These are phyloP conservation scores for Solanum hybrid DNA, from an alignment of 305 asterid genomes.

Conservation along the genomic window DNA sequence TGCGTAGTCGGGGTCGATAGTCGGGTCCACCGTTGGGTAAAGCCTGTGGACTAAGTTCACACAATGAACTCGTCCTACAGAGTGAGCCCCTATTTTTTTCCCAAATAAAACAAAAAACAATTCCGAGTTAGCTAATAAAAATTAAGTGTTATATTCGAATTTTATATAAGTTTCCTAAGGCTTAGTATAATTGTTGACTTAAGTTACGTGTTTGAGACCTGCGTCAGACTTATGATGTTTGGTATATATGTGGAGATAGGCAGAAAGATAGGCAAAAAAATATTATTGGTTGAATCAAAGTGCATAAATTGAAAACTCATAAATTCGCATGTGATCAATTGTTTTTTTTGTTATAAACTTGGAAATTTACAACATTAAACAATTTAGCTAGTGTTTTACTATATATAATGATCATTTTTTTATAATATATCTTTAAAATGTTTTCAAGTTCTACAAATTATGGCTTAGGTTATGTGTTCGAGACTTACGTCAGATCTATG, in stretches of 20 bases:
- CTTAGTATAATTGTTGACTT: background rate
- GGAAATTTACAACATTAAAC: background rate
- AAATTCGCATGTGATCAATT: background rate
- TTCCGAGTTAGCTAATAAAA: background rate
- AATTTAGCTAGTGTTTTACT: background rate
- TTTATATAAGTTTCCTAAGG: background rate
- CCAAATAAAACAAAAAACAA: background rate
- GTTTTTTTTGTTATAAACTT: too few species aligned
- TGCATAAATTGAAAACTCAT: background rate
- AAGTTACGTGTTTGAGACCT: background rate
- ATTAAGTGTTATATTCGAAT: background rate
- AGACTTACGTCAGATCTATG: too few species aligned
- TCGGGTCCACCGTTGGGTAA: constrained; percentile 60
- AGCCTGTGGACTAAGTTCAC: constrained; percentile 44
- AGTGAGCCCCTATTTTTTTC: constrained; percentile 48
- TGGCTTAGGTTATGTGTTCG: background rate
- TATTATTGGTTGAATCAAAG: background rate
- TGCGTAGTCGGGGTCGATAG: constrained; percentile 35
- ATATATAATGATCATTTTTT: background rate
- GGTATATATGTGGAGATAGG: background rate
- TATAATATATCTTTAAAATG: background rate
- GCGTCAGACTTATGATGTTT: background rate
- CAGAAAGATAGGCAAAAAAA: background rate
- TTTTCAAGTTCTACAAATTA: background rate
- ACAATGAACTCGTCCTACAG: constrained; percentile 79